Percentiles rank a stretch among this genome's conserved stretches.
phyloP scores from a whole-genome alignment of 495 filamentous ascomycete species.

The Glarea lozoyensis region DNA sequence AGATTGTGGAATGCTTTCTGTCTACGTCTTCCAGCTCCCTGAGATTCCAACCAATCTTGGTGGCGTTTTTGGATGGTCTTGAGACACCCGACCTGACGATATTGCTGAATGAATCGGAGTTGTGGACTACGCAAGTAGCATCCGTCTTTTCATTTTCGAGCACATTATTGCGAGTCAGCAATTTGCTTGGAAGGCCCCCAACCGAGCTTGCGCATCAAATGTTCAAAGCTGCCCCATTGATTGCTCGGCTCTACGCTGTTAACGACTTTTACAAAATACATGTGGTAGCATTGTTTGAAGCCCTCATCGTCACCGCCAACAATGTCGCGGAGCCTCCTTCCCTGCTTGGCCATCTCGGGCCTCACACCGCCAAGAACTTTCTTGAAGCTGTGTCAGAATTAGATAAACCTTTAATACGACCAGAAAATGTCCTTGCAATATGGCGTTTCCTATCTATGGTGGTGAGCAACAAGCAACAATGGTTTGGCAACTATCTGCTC shows the following conservation, averaged over 20 bases:
- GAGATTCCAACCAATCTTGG: constrained; percentile 68
- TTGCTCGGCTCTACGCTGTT: constrained; percentile 73
- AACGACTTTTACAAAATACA: constrained; percentile 55
- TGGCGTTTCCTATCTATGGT: constrained; percentile 87
- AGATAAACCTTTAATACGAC: constrained; percentile 63
- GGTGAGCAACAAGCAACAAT: constrained; percentile 84
- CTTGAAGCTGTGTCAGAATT: constrained; percentile 67
- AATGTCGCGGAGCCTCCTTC: constrained; percentile 70
- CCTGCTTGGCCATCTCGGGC: constrained; percentile 76
- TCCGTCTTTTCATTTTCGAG: constrained; percentile 56
- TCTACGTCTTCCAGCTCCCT: constrained; percentile 57
- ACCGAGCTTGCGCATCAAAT: constrained; percentile 66
- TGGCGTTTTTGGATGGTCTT: constrained; percentile 58
- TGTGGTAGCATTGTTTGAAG: constrained; percentile 60
- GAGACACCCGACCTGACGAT: constrained; percentile 55
- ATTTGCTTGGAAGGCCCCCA: constrained; percentile 47
- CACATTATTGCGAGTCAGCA: constrained; percentile 59
- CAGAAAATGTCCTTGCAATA: constrained; percentile 50
- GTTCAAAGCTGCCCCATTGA: constrained; percentile 63
- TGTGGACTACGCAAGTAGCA: constrained; percentile 54
- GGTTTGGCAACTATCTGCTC: constrained; percentile 86
- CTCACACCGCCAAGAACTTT: constrained; percentile 74
- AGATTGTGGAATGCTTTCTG: constrained; percentile 69
- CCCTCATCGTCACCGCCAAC: constrained; percentile 59
- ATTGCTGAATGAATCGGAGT: constrained; percentile 40